Conservation (phyloP, 2,329 filamentous ascomycete species). For the Epichloe uncinata region DNA sequence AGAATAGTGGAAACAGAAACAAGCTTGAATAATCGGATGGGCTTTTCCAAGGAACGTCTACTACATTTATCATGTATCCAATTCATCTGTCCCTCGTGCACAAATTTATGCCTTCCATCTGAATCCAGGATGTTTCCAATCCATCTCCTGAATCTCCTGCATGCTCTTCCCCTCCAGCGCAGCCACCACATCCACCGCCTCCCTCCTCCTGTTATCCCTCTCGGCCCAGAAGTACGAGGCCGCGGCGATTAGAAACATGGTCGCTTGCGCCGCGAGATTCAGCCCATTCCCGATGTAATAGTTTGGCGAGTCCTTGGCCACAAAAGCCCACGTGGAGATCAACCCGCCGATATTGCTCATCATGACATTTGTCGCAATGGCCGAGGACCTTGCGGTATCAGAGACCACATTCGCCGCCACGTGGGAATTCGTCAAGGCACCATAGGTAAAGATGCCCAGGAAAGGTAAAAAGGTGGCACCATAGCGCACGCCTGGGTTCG, state of each 20-base stretch:
- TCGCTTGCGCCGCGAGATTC: constrained; percentile 49
- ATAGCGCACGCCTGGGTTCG: constrained; percentile 41
- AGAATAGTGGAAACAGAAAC: too few relatives aligned
- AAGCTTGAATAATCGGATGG: too few relatives aligned
- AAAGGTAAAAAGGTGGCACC: constrained; percentile 59
- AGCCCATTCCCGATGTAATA: constrained; percentile 59
- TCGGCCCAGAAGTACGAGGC: constrained; percentile 46
- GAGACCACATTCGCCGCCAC: constrained; percentile 55
- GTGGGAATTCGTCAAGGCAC: constrained; percentile 52
- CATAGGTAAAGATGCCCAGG: constrained; percentile 46
- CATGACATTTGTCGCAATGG: constrained; percentile 47
- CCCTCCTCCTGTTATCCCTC: constrained; percentile 46
- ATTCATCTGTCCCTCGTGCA: not conserved
- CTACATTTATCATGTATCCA: too few relatives aligned
- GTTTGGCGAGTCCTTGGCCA: constrained; percentile 48
- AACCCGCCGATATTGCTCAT: constrained; percentile 35
- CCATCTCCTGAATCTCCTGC: constrained; percentile 43
- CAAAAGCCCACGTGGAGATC: constrained; percentile 50
- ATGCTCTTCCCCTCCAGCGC: constrained; percentile 42
- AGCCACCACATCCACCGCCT: constrained; percentile 37
- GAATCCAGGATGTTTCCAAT: constrained; percentile 56
- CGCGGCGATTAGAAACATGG: constrained; percentile 38
- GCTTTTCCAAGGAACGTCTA: too few relatives aligned
- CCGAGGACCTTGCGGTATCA: constrained; percentile 50
- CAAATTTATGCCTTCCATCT: constrained; percentile 32